A percentile compares a stretch with the other conserved stretches of the same genome.
phyloP scores from a whole-genome alignment of 2,329 filamentous ascomycete species.

The Chalaropsis thielavioides region DNA sequence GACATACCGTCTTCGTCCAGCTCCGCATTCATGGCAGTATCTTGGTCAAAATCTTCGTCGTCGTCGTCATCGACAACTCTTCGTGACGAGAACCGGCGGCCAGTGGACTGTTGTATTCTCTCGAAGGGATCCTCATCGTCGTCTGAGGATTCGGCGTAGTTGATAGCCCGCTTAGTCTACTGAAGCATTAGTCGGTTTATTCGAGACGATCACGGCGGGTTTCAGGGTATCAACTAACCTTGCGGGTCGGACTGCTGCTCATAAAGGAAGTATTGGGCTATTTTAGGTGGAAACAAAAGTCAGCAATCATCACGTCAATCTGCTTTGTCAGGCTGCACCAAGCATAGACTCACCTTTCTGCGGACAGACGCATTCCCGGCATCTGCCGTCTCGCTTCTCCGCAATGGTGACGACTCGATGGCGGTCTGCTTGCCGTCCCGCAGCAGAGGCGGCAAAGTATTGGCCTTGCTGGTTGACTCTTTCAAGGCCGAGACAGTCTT shows the following conservation, averaged over 20 bases:
- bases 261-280: slow-evolving; percentile 27
- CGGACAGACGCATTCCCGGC: slow-evolving; percentile 17
- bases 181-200: not conserved
- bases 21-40: slow-evolving; percentile 37
- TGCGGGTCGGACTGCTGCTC: slow-evolving; percentile 62
- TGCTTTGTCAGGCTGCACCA: not conserved
- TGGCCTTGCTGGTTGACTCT: slow-evolving; percentile 30
- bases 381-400: not conserved
- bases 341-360: slow-evolving; percentile 12
- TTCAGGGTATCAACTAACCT: slow-evolving; percentile 36
- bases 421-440: slow-evolving; percentile 25
- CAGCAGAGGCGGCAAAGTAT: slow-evolving; percentile 26
- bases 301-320: not conserved
- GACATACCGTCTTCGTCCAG: slow-evolving; percentile 47
- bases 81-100: slow-evolving; percentile 35
- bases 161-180: slow-evolving; percentile 46
- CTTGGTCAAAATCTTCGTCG: slow-evolving; percentile 53
- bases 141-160: slow-evolving; percentile 74
- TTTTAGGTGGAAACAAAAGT: not conserved
- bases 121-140: slow-evolving; percentile 49
- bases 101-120: slow-evolving; percentile 17
- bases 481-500: slow-evolving; percentile 21
- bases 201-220: not conserved
- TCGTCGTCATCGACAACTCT: slow-evolving; percentile 50
- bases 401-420: slow-evolving; percentile 53